These are phyloP conservation scores for Pseudozyma pruni DNA, from an alignment of 1,284 basidiomycete species.

Conservation along the genomic window DNA sequence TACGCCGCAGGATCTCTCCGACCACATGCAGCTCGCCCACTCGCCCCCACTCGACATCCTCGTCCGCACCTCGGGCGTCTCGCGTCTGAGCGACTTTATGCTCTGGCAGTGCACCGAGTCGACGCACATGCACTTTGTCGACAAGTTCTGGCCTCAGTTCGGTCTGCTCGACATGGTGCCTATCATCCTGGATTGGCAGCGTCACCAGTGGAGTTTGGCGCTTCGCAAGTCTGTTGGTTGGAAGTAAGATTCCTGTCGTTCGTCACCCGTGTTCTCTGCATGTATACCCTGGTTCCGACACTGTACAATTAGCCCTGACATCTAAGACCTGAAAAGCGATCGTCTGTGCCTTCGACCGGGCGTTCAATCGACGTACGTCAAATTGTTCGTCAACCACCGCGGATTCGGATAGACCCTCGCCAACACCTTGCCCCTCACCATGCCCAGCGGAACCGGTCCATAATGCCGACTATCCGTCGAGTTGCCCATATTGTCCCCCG, in stretches of 20 bases:
- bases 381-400: constrained; percentile 29
- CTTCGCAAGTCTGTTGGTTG: constrained; percentile 30
- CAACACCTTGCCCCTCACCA: constrained; percentile 80
- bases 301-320: neutral
- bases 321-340: too few relatives aligned
- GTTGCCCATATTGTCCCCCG: constrained; percentile 85
- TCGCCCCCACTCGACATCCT: constrained; percentile 89
- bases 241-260: neutral
- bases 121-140: constrained; percentile 91
- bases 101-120: constrained; percentile 87
- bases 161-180: constrained; percentile 86
- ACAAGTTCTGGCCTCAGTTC: constrained; percentile 94
- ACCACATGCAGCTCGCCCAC: constrained; percentile 70
- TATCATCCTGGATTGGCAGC: constrained; percentile 85
- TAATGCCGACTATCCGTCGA: constrained; percentile 89
- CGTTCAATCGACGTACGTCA: constrained; percentile 19
- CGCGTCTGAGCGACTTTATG: constrained; percentile 88
- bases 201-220: constrained; percentile 55
- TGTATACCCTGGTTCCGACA: neutral
- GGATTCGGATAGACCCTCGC: constrained; percentile 71
- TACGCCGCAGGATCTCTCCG: constrained; percentile 18
- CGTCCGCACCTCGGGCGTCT: constrained; percentile 90
- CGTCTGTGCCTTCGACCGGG: too few relatives aligned
- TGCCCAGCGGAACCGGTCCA: constrained; percentile 86
- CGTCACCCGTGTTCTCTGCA: neutral